A percentile compares a stretch with the other conserved stretches of the same genome.
phyloP scores from a whole-genome alignment of 306 rosid species.

The Trifolium pratense region DNA sequence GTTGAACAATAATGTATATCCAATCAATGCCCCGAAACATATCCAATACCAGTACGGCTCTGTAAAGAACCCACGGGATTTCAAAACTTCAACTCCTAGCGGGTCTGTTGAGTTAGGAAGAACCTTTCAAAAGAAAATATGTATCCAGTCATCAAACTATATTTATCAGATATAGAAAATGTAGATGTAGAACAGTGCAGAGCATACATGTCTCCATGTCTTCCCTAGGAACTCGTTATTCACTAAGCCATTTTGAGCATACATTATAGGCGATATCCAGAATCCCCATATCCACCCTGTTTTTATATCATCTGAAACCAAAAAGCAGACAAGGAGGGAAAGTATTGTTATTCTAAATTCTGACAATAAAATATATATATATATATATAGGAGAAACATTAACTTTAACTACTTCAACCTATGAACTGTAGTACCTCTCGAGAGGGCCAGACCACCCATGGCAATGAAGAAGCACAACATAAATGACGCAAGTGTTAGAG shows the following conservation, averaged over 20 bases:
- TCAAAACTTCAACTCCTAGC: slow-evolving; percentile 50
- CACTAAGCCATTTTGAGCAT: slow-evolving; percentile 49
- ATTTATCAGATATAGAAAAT: slow-evolving; percentile 12
- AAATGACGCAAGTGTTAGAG: slow-evolving; percentile 50
- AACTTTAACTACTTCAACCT: not conserved
- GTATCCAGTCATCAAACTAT: slow-evolving; percentile 22
- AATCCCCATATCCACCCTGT: slow-evolving; percentile 56
- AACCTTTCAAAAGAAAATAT: slow-evolving; percentile 42
- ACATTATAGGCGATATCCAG: slow-evolving; percentile 53
- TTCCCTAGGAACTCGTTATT: slow-evolving; percentile 54
- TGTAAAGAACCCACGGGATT: slow-evolving; percentile 57
- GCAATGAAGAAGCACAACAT: slow-evolving; percentile 42
- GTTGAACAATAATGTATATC: slow-evolving; percentile 49
- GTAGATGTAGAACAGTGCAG: not conserved
- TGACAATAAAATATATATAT: no score
- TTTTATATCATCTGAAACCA: slow-evolving; percentile 39
- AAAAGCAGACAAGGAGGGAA: not conserved
- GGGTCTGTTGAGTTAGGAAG: slow-evolving; percentile 47
- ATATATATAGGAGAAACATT: slow-evolving; percentile 1
- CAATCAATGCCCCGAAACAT: slow-evolving; percentile 41
- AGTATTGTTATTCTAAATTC: slow-evolving; percentile 10
- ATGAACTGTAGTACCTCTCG: slow-evolving; percentile 52
- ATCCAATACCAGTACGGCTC: slow-evolving; percentile 49
- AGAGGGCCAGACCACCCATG: slow-evolving; percentile 56
- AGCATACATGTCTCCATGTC: slow-evolving; percentile 35